Percentiles rank a stretch among this genome's conserved stretches.
Conservation (phyloP, 805 yeast genomes). For the baker's yeast (Saccharomyces cerevisiae) region DNA sequence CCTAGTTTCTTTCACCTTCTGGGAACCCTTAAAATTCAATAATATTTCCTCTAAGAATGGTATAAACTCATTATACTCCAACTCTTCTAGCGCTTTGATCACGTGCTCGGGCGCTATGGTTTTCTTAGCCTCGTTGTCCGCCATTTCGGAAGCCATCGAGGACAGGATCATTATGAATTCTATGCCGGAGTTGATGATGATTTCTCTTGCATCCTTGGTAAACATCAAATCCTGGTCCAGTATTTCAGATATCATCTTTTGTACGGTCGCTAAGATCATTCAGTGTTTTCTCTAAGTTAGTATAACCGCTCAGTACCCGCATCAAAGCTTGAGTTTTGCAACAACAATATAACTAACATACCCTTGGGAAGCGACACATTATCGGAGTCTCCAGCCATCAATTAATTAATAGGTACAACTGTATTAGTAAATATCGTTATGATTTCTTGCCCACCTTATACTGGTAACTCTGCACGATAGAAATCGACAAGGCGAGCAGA, state of each 20-base stretch:
- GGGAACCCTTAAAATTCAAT: conserved; percentile 78
- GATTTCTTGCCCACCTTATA: not conserved
- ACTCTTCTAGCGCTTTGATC: conserved; percentile 73
- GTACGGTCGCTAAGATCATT: conserved; percentile 73
- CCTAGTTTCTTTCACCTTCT: conserved; percentile 82
- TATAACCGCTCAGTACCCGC: not conserved
- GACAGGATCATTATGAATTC: conserved; percentile 92
- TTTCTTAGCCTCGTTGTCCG: conserved; percentile 91
- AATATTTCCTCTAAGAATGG: conserved; percentile 73
- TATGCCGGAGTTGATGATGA: conserved; percentile 90
- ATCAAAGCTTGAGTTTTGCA: not conserved
- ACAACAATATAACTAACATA: conserved; percentile 4
- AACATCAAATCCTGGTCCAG: conserved; percentile 82
- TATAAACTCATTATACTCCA: conserved; percentile 80
- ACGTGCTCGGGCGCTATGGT: conserved; percentile 97
- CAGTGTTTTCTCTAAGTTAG: conserved; percentile 14
- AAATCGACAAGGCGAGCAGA: not conserved
- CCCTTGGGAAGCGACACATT: conserved; percentile 40
- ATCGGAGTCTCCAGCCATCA: conserved; percentile 26
- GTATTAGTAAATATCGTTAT: conserved; percentile 13
- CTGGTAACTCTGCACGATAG: not conserved
- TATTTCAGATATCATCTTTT: conserved; percentile 84
- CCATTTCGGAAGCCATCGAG: conserved; percentile 90
- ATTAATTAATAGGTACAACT: conserved; percentile 1
- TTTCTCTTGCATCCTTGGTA: conserved; percentile 89